phyloP scores from a whole-genome alignment of 192 early-diverging fungal species.

The Entomortierella parvispora region DNA sequence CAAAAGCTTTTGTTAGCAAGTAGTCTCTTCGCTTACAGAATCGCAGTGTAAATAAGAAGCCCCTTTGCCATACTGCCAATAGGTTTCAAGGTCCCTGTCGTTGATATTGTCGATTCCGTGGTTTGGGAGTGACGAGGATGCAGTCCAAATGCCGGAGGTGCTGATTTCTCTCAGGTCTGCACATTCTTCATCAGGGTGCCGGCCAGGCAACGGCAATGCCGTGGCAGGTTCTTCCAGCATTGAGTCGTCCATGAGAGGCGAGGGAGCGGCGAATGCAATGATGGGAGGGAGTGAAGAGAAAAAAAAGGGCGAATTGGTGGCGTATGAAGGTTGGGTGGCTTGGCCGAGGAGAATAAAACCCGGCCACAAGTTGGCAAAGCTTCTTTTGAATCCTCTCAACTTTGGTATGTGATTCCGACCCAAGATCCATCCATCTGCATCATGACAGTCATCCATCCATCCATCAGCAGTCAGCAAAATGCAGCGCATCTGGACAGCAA shows the following conservation, averaged over 20 bases:
- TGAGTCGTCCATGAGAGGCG: too few relatives aligned
- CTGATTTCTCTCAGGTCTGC: constrained; percentile 69
- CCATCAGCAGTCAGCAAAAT: not conserved
- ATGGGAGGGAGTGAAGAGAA: too few relatives aligned
- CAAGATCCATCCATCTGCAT: constrained; percentile 23
- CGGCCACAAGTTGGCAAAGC: constrained; percentile 25
- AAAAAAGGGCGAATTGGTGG: too few relatives aligned
- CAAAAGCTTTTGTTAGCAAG: not conserved
- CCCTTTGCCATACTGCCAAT: constrained; percentile 77
- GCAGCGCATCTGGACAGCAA: not conserved
- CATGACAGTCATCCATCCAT: not conserved
- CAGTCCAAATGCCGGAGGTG: constrained; percentile 68
- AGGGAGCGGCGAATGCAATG: too few relatives aligned
- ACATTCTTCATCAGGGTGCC: constrained; percentile 21
- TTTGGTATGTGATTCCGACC: constrained; percentile 47
- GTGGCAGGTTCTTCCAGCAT: too few relatives aligned
- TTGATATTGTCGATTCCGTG: constrained; percentile 71
- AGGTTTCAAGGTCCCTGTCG: constrained; percentile 75
- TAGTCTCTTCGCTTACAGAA: not conserved
- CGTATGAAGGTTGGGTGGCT: not conserved
- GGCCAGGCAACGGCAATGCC: too few relatives aligned
- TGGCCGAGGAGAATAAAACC: constrained; percentile 13
- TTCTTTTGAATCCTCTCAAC: constrained; percentile 51
- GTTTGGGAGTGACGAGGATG: constrained; percentile 73
- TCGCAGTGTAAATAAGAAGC: constrained; percentile 2